Evolutionary conservation across 345 rosid species (phyloP).

Genomic region (Theobroma cacao): DNA sequence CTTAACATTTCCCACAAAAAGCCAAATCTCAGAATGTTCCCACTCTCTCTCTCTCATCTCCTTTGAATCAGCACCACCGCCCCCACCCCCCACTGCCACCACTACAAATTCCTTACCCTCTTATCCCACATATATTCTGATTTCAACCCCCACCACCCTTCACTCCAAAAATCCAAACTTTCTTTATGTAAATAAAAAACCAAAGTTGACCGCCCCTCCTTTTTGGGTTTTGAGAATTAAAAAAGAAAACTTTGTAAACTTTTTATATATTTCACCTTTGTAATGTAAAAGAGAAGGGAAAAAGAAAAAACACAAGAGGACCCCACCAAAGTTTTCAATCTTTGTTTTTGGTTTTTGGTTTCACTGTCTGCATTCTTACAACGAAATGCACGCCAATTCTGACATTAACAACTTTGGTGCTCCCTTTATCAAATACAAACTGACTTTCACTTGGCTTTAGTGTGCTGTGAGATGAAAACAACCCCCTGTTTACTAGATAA

Average conservation of each 20-base stretch:
- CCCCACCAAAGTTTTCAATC: slow-evolving; percentile 13
- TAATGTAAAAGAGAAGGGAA: not conserved
- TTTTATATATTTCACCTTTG: not conserved
- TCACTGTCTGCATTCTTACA: slow-evolving; percentile 9
- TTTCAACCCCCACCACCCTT: not conserved
- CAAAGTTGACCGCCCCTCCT: not conserved
- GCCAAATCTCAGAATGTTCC: slow-evolving; percentile 48
- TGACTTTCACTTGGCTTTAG: slow-evolving; percentile 19
- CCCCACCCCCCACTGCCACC: slow-evolving; percentile 26
- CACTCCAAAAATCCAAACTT: not conserved
- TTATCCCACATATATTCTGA: not conserved
- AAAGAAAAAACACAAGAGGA: not conserved
- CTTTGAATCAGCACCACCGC: slow-evolving; percentile 52
- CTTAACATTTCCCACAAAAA: slow-evolving; percentile 23
- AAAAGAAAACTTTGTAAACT: not conserved
- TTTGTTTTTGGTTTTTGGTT: not conserved
- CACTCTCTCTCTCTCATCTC: slow-evolving; percentile 23
- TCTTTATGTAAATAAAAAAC: slow-evolving; percentile 1
- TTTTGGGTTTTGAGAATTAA: not conserved
- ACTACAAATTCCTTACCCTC: slow-evolving; percentile 2
- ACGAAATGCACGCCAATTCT: slow-evolving; percentile 35
- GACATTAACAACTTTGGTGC: slow-evolving; percentile 34
- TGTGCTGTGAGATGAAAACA: slow-evolving; percentile 16
- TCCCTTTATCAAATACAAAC: slow-evolving; percentile 32
- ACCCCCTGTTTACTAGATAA: slow-evolving; percentile 33